phyloP scores from a whole-genome alignment of 148 eudicot genomes.

The Vaccinium vitisidaea region DNA sequence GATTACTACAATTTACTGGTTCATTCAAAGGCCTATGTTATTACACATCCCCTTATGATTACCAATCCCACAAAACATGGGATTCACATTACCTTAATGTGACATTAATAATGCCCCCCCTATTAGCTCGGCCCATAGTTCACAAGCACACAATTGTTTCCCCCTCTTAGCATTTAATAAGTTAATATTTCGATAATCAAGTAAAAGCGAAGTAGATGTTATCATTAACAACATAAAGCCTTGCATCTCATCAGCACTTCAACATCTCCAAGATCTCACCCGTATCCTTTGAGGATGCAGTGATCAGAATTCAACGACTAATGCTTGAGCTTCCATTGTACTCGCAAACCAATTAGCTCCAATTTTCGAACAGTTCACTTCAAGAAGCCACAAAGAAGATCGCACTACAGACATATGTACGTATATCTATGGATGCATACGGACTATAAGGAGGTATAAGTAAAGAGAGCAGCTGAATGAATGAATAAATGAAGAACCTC shows the following conservation, averaged over 20 bases:
- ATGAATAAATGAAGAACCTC: constrained; percentile 41
- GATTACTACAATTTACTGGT: too few species aligned
- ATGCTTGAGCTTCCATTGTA: constrained; percentile 9
- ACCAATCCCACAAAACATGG: too few species aligned
- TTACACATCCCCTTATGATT: too few species aligned
- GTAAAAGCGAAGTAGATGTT: neutral
- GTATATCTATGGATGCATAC: neutral
- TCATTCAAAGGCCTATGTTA: too few species aligned
- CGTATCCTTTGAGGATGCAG: neutral
- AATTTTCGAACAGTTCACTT: neutral
- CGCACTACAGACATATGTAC: neutral
- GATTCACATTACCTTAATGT: too few species aligned
- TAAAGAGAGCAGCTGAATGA: neutral
- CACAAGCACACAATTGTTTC: too few species aligned
- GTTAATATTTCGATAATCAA: neutral
- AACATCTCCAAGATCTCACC: constrained; percentile 18
- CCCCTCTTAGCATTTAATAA: neutral
- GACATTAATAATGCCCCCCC: too few species aligned
- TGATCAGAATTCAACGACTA: neutral
- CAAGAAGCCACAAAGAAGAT: neutral
- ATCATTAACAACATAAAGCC: neutral
- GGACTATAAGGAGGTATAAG: neutral
- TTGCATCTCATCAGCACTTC: neutral
- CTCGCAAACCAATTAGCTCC: neutral
- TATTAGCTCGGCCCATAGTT: too few species aligned